phyloP scores from a whole-genome alignment of 495 filamentous ascomycete genomes.

The Podospora appendiculata region DNA sequence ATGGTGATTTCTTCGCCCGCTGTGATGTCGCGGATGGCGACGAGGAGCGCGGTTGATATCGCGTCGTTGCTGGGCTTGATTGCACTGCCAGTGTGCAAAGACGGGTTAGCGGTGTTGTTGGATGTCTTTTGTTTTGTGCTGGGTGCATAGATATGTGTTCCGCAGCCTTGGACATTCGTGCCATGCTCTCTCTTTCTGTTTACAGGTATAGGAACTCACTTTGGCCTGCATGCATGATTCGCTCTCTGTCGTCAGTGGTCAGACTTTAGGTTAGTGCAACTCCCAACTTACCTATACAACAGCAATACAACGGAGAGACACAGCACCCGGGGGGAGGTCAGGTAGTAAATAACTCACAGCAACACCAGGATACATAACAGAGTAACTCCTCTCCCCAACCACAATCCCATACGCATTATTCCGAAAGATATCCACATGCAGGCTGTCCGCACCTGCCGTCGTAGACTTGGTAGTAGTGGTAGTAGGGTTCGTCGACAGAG shows the following conservation, averaged over 20 bases:
- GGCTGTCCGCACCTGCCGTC: too few relatives aligned
- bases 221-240: not conserved
- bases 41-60: too few relatives aligned
- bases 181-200: too few relatives aligned
- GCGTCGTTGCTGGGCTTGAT: too few relatives aligned
- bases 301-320: too few relatives aligned
- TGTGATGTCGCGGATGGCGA: constrained; percentile 18
- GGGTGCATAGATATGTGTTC: too few relatives aligned
- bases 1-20: constrained; percentile 29
- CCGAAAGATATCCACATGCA: constrained; percentile 5
- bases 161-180: too few relatives aligned
- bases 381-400: not conserved
- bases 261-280: not conserved
- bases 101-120: too few relatives aligned
- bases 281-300: too few relatives aligned
- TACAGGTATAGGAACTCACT: not conserved
- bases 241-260: not conserved
- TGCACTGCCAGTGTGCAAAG: too few relatives aligned
- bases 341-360: not conserved
- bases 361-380: not conserved
- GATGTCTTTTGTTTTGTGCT: too few relatives aligned
- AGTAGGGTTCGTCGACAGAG: constrained; percentile 25
- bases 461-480: constrained; percentile 13
- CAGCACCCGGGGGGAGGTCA: not conserved
- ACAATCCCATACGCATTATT: constrained; percentile 23